phyloP scores from a whole-genome alignment of 2,329 filamentous ascomycete genomes.

The Beauveria medogensis region DNA sequence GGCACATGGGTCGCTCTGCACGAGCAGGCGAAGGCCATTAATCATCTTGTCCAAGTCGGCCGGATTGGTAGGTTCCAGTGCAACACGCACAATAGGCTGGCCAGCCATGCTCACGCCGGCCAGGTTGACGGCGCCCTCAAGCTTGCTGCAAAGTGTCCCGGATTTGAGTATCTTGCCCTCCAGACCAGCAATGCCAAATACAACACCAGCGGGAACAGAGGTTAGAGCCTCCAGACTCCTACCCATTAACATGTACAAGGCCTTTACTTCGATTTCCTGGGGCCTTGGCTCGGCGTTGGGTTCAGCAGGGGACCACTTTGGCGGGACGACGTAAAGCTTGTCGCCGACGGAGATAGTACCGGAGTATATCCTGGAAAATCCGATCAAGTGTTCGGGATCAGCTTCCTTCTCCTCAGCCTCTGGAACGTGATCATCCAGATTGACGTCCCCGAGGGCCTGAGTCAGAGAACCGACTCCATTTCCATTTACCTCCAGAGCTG shows the following conservation, averaged over 20 bases:
- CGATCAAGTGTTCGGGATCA: constrained; percentile 83
- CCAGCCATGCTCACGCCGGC: constrained; percentile 74
- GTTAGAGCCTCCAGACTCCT: constrained; percentile 73
- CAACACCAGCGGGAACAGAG: constrained; percentile 83
- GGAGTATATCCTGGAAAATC: constrained; percentile 90
- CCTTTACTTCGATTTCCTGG: constrained; percentile 74
- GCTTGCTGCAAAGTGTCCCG: constrained; percentile 81
- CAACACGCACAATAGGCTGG: constrained; percentile 90
- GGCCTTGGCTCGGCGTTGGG: constrained; percentile 66
- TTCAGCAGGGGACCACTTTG: constrained; percentile 81
- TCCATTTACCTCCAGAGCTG: constrained; percentile 37
- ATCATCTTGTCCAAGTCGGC: constrained; percentile 94
- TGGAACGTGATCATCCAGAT: constrained; percentile 44
- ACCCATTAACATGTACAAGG: constrained; percentile 94
- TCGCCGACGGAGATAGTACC: constrained; percentile 86
- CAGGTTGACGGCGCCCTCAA: constrained; percentile 81
- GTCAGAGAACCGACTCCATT: constrained; percentile 47
- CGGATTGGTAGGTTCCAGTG: constrained; percentile 87
- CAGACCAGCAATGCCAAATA: constrained; percentile 90
- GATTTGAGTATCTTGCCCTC: constrained; percentile 94
- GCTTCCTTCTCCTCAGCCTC: constrained; percentile 47
- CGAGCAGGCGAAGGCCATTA: constrained; percentile 72
- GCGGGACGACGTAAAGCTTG: constrained; percentile 80
- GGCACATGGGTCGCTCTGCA: constrained; percentile 91
- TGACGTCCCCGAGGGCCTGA: constrained; percentile 52